Base-by-base conservation (phyloP, 306 rosid genomes). In the Cicer cuneatum region DNA sequence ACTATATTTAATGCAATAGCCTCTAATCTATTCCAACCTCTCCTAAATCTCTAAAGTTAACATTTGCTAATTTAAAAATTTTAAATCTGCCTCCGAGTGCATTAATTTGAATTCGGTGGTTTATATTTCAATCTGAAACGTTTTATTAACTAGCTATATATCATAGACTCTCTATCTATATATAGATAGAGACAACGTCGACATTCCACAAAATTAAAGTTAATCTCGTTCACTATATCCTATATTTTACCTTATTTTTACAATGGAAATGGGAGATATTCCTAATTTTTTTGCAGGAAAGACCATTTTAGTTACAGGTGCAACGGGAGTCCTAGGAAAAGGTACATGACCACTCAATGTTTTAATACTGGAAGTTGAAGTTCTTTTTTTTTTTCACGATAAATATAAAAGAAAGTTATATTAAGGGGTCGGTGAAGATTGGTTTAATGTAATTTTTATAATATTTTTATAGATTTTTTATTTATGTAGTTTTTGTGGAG, bases 401-500 rank as follows among this genome's bases (percentile, higher is more conserved):
- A n/a, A n/a, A n/a, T n/a, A n/a, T n/a, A n/a, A n/a, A n/a, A 2
- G 7, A 7, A 8, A 52, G 16, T 52, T 1, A 7, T 24, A 24
- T 24, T 24, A 24, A 2, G 4, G 33, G 0, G 33, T 24, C 2
- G 33, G 3, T 24, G 33, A 24, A 24, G 33, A 24, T 24, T 24
- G 33, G 2, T 24, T 24, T 4, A 24, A 24, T 24, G 3, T 24
- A 24, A 24, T 7, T n/a, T n/a, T 3, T 16, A 16, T 37, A 51
- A 4, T 69, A 33, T 58, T 13, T 13, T n/a, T n/a, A n/a, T n/a
- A n/a, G n/a, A n/a, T n/a, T n/a, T n/a, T n/a, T 5, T 9, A 8
- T 5, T 4, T 49, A 4, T 4, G 37, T n/a, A 76, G 80, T 56
- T 75, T 76, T 90, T 60, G 77, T 82, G 62, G 96, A 90, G 80